Evolutionary conservation across 352 stramenopile species (phyloP).

Genomic region (Pythium biforme): DNA sequence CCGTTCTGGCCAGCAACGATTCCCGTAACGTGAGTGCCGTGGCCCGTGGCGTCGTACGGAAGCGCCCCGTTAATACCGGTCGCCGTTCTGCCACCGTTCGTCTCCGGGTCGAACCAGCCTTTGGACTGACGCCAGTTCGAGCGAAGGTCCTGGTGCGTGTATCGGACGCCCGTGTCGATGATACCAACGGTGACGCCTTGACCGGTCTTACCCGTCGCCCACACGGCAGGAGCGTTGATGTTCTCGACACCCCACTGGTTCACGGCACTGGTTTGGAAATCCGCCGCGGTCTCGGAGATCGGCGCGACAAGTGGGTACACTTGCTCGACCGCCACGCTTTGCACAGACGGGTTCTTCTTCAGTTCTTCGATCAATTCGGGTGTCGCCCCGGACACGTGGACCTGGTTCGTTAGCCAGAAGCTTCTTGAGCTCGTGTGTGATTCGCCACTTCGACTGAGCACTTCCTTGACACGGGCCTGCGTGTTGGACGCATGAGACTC

Average conservation of each 20-base stretch:
- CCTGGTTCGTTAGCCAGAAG: constrained; percentile 68
- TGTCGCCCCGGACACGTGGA: constrained; percentile 52
- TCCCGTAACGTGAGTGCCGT: constrained; percentile 55
- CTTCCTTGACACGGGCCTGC: constrained; percentile 30
- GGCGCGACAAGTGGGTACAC: constrained; percentile 37
- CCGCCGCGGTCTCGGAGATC: constrained; percentile 13
- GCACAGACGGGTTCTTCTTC: constrained; percentile 35
- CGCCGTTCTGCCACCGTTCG: constrained; percentile 2
- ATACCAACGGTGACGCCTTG: constrained; percentile 51
- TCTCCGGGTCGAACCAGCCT: constrained; percentile 62
- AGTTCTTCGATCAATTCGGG: constrained; percentile 46
- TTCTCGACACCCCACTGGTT: constrained; percentile 51
- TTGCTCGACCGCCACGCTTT: constrained; percentile 38
- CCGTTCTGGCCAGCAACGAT: constrained; percentile 44
- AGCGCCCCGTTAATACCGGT: background rate
- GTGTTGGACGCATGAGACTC: constrained; percentile 34
- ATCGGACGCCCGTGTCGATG: constrained; percentile 60
- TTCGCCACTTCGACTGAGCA: constrained; percentile 26
- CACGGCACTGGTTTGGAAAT: constrained; percentile 31
- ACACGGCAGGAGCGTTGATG: constrained; percentile 49
- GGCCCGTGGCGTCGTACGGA: constrained; percentile 50
- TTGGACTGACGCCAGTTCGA: constrained; percentile 44
- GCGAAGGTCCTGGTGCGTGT: constrained; percentile 43
- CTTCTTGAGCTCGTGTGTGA: constrained; percentile 34
- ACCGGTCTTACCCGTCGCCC: constrained; percentile 48